Conservation (phyloP, 768 basidiomycete genomes). For the Pulveroboletus frians region DNA sequence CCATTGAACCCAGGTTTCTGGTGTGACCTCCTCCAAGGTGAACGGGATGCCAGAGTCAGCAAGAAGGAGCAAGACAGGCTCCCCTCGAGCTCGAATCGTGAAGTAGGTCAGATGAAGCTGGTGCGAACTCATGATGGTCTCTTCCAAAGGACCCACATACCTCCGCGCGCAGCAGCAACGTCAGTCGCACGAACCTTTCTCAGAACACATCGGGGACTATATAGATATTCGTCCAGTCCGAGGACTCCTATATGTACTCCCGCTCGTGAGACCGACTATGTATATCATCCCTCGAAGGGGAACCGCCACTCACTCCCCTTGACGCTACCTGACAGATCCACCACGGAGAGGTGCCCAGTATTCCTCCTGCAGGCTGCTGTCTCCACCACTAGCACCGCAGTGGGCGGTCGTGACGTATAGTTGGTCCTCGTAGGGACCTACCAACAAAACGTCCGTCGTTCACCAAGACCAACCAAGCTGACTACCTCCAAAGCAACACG, state of each 20-base stretch:
- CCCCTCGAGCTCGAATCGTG: slow-evolving; percentile 21
- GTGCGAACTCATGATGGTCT: slow-evolving; percentile 11
- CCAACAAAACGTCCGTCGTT: not conserved
- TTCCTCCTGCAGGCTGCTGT: slow-evolving; percentile 33
- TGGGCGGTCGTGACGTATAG: slow-evolving; percentile 53
- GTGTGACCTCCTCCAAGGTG: slow-evolving; percentile 15
- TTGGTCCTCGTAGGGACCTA: slow-evolving; percentile 57
- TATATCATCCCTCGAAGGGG: slow-evolving; percentile 17
- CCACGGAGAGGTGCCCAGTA: slow-evolving; percentile 33
- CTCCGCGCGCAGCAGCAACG: not conserved
- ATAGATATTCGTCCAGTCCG: not conserved
- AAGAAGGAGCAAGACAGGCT: slow-evolving; percentile 25
- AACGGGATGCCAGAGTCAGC: slow-evolving; percentile 23
- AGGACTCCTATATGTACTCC: not conserved
- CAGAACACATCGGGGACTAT: no score
- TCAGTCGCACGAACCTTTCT: not conserved
- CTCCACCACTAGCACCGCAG: slow-evolving; percentile 54
- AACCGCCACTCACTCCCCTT: slow-evolving; percentile 24
- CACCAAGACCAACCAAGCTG: slow-evolving; percentile 2
- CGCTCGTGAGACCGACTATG: not conserved
- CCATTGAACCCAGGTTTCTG: slow-evolving; percentile 13
- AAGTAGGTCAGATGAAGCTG: slow-evolving; percentile 22
- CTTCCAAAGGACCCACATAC: not conserved
- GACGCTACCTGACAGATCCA: slow-evolving; percentile 26
- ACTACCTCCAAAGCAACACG: slow-evolving; percentile 57